phyloP scores from a whole-genome alignment of 1,284 basidiomycete genomes.

The Rhodotorula sp. region DNA sequence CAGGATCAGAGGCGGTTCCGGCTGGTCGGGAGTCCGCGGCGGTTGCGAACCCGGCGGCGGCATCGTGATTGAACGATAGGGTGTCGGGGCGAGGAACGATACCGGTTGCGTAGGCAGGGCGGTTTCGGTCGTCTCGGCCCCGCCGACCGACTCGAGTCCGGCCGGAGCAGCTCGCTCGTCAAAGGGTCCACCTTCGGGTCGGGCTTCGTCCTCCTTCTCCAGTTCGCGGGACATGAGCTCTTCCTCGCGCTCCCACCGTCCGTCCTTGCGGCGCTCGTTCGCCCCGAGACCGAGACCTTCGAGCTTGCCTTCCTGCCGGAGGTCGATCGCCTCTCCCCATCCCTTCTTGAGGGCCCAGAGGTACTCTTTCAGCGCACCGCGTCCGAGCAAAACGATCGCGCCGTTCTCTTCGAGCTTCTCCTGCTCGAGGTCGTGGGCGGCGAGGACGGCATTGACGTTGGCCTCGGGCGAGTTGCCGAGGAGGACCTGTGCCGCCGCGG shows the following conservation, averaged over 20 bases:
- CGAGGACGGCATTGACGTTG: constrained; percentile 57
- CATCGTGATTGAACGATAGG: constrained; percentile 53
- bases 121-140: neutral
- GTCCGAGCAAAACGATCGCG: constrained; percentile 82
- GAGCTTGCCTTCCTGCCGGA: constrained; percentile 60
- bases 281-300: constrained; percentile 41
- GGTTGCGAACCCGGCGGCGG: constrained; percentile 72
- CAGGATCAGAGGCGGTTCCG: constrained; percentile 53
- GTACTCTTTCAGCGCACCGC: constrained; percentile 92
- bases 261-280: constrained; percentile 40
- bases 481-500: constrained; percentile 12
- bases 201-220: constrained; percentile 71
- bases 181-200: constrained; percentile 41
- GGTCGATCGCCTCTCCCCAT: constrained; percentile 73
- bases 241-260: constrained; percentile 63
- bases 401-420: constrained; percentile 67
- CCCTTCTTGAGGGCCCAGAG: constrained; percentile 80
- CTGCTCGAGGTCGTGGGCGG: constrained; percentile 57
- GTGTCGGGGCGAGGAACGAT: constrained; percentile 17
- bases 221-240: constrained; percentile 53
- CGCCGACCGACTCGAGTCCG: constrained; percentile 8
- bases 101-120: constrained; percentile 10
- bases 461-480: constrained; percentile 20
- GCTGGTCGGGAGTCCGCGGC: constrained; percentile 80
- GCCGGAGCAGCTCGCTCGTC: constrained; percentile 42